Conservation (phyloP, 345 rosid genomes). For the Balakata baccata region DNA sequence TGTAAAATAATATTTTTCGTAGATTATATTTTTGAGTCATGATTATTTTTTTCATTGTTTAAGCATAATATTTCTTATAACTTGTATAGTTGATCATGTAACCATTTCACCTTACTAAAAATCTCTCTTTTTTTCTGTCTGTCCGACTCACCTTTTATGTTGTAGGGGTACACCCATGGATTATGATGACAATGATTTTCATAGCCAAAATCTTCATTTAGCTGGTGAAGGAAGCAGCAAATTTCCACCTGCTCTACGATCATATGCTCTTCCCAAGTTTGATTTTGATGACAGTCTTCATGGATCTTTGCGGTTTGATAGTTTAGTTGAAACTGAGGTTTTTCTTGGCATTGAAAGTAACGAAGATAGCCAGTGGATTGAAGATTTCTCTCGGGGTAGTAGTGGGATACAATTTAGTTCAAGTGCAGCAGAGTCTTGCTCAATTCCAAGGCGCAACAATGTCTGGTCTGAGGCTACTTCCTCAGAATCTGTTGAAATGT, state of each 20-base stretch:
- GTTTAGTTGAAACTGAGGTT: slow-evolving; percentile 64
- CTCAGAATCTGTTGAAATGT: slow-evolving; percentile 87
- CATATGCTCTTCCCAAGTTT: slow-evolving; percentile 82
- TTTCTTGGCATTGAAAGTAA: slow-evolving; percentile 81
- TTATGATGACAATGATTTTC: slow-evolving; percentile 97
- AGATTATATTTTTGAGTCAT: neutral
- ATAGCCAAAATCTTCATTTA: slow-evolving; percentile 86
- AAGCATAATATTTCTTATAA: slow-evolving; percentile 9
- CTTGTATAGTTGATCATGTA: slow-evolving; percentile 9
- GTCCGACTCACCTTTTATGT: neutral
- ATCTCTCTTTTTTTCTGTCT: slow-evolving; percentile 1
- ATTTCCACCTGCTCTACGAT: slow-evolving; percentile 60
- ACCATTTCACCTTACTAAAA: neutral
- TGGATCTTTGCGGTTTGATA: slow-evolving; percentile 67
- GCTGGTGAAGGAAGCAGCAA: slow-evolving; percentile 80
- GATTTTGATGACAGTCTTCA: slow-evolving; percentile 83
- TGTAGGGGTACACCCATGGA: slow-evolving; percentile 91
- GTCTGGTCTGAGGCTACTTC: slow-evolving; percentile 99
- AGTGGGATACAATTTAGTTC: slow-evolving; percentile 74
- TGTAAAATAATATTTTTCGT: neutral
- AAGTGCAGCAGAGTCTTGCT: slow-evolving; percentile 74
- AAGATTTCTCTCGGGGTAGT: slow-evolving; percentile 65
- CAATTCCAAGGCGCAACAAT: slow-evolving; percentile 74
- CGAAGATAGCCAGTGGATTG: slow-evolving; percentile 91
- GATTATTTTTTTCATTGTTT: neutral